Evolutionary conservation across 192 early-diverging fungal genomes (phyloP).

Genomic region (Funneliformis mosseae): DNA sequence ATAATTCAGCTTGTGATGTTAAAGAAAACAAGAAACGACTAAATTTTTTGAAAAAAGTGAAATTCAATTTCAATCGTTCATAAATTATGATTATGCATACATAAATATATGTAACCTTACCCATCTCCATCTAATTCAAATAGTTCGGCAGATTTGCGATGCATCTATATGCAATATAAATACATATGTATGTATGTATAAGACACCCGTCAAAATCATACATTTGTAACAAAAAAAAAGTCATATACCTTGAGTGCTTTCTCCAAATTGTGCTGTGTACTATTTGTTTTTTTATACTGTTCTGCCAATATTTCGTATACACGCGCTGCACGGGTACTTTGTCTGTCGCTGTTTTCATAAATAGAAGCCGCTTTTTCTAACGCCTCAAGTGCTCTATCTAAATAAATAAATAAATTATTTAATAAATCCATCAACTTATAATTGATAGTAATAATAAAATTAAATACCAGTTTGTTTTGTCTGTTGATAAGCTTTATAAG

Average conservation of each 20-base stretch:
- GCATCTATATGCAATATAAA: constrained; percentile 30
- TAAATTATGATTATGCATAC: background rate
- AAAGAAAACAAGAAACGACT: constrained; percentile 30
- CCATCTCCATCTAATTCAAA: constrained; percentile 42
- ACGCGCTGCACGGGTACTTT: constrained; percentile 24
- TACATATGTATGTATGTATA: constrained; percentile 19
- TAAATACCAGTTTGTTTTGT: constrained; percentile 38
- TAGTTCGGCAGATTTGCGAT: constrained; percentile 41
- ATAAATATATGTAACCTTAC: constrained; percentile 21
- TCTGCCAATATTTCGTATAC: constrained; percentile 14
- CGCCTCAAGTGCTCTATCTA: constrained; percentile 17
- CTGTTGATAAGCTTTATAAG: constrained; percentile 45
- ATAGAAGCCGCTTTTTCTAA: constrained; percentile 30
- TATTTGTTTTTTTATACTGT: constrained; percentile 5
- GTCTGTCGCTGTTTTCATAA: constrained; percentile 17
- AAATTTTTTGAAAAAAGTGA: background rate
- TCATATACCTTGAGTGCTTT: constrained; percentile 40
- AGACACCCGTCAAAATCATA: constrained; percentile 35
- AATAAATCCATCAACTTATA: background rate
- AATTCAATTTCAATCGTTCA: background rate
- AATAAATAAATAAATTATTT: background rate
- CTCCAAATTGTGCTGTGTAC: constrained; percentile 15
- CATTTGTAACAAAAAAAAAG: constrained; percentile 33
- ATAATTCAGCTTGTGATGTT: constrained; percentile 31
- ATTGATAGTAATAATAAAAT: background rate